Conservation (phyloP, 345 rosid genomes). For the Murraya paniculata region DNA sequence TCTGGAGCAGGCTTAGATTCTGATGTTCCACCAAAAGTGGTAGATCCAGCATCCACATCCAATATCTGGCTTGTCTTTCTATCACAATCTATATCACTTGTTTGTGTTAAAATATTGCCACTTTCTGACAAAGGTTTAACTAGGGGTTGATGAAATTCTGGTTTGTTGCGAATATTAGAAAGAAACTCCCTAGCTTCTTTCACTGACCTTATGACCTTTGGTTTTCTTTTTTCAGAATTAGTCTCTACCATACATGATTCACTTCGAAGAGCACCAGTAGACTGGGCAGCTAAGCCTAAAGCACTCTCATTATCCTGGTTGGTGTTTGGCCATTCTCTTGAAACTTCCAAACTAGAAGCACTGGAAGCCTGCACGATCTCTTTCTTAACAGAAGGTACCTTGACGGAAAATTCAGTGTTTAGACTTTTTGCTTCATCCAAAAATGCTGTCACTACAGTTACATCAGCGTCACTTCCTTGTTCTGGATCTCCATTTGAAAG, state of each 20-base stretch:
- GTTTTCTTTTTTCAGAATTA: constrained; percentile 32
- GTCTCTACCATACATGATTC: constrained; percentile 19
- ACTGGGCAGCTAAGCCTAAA: constrained; percentile 18
- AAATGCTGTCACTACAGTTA: constrained; percentile 7
- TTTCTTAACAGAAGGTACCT: constrained; percentile 27
- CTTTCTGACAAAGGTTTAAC: constrained; percentile 23
- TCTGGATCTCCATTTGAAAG: constrained; percentile 20
- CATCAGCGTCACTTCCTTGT: constrained; percentile 19
- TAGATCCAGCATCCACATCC: constrained; percentile 14
- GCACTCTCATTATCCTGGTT: constrained; percentile 10
- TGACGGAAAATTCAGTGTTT: constrained; percentile 17
- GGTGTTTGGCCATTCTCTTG: constrained; percentile 23
- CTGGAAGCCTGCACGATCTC: constrained; percentile 24
- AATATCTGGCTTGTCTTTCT: constrained; percentile 21
- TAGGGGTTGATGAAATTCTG: constrained; percentile 23
- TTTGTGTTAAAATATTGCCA: constrained; percentile 15
- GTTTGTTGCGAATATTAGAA: constrained; percentile 32
- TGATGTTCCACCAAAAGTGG: constrained; percentile 19
- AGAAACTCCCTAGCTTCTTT: constrained; percentile 85
- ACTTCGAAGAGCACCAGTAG: constrained; percentile 32
- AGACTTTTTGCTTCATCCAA: constrained; percentile 13
- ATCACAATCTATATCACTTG: constrained; percentile 19
- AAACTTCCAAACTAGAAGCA: constrained; percentile 20
- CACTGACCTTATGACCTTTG: constrained; percentile 71
- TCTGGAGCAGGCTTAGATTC: constrained; percentile 25